phyloP scores from a whole-genome alignment of 768 basidiomycete species.

The Neoboletus subvelutipes region DNA sequence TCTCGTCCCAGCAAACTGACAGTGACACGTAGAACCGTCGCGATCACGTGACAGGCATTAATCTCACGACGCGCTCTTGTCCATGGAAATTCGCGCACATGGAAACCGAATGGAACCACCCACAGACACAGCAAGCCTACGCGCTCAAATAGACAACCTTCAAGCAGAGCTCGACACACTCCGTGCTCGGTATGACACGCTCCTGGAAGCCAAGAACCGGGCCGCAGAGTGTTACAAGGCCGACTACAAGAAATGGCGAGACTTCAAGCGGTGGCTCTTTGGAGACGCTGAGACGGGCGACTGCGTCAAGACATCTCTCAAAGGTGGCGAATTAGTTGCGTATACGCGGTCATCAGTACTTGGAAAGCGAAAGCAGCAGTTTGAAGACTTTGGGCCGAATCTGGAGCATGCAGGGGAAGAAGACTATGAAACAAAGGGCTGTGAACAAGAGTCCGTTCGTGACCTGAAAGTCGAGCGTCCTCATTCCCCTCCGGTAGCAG shows the following conservation, averaged over 20 bases:
- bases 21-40: background rate
- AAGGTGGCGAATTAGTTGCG: constrained; percentile 30
- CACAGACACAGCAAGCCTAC: constrained; percentile 2
- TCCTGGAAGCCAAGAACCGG: constrained; percentile 44
- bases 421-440: constrained; percentile 6
- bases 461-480: background rate
- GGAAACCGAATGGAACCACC: constrained; percentile 5
- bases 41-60: constrained; percentile 24
- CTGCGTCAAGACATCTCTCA: constrained; percentile 28
- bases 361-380: constrained; percentile 30
- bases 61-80: background rate
- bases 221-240: constrained; percentile 46
- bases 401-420: constrained; percentile 1
- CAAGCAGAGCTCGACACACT: constrained; percentile 37
- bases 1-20: no score
- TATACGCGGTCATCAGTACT: constrained; percentile 21
- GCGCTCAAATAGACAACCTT: constrained; percentile 19
- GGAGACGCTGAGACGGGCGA: constrained; percentile 33
- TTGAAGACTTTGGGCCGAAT: constrained; percentile 22
- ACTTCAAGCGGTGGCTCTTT: constrained; percentile 45
- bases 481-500: background rate
- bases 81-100: background rate
- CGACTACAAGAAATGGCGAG: constrained; percentile 55
- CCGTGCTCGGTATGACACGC: constrained; percentile 43
- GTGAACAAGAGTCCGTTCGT: constrained; percentile 3